Conservation (phyloP, 1,284 basidiomycete species). For the Ceratobasidium sp. region DNA sequence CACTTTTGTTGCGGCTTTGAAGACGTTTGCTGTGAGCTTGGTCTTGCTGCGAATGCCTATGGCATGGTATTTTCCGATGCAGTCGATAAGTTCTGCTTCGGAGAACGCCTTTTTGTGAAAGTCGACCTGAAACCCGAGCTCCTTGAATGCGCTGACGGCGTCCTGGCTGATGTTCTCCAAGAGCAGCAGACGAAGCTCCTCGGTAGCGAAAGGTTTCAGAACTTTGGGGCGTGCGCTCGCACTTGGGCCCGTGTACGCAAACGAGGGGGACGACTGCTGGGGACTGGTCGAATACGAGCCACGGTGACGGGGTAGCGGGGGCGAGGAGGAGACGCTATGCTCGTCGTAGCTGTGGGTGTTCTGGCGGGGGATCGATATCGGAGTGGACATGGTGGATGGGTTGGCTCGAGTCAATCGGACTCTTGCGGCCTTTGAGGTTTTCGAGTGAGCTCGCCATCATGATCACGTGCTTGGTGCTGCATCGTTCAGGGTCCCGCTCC, state of each 20-base stretch:
- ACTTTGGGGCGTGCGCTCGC: conserved; percentile 54
- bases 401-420: conserved; percentile 37
- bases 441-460: conserved; percentile 1
- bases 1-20: conserved; percentile 72
- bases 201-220: conserved; percentile 79
- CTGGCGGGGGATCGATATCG: conserved; percentile 26
- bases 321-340: conserved; percentile 17
- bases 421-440: conserved; percentile 38
- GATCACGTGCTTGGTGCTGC: conserved; percentile 8
- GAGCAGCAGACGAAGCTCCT: conserved; percentile 77
- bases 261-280: conserved; percentile 27
- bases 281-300: conserved; percentile 22
- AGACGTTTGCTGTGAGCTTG: conserved; percentile 89
- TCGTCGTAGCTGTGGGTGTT: neutral
- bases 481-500: conserved; percentile 2
- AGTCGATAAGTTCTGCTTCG: conserved; percentile 90
- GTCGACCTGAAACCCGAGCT: conserved; percentile 93
- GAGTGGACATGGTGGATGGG: conserved; percentile 31
- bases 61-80: conserved; percentile 89
- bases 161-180: conserved; percentile 96
- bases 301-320: conserved; percentile 12
- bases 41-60: conserved; percentile 98
- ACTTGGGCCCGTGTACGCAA: neutral
- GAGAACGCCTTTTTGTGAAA: conserved; percentile 86
- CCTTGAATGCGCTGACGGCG: conserved; percentile 82